Evolutionary conservation across 2,329 filamentous ascomycete genomes (phyloP).

Genomic region (Ilyonectria destructans): DNA sequence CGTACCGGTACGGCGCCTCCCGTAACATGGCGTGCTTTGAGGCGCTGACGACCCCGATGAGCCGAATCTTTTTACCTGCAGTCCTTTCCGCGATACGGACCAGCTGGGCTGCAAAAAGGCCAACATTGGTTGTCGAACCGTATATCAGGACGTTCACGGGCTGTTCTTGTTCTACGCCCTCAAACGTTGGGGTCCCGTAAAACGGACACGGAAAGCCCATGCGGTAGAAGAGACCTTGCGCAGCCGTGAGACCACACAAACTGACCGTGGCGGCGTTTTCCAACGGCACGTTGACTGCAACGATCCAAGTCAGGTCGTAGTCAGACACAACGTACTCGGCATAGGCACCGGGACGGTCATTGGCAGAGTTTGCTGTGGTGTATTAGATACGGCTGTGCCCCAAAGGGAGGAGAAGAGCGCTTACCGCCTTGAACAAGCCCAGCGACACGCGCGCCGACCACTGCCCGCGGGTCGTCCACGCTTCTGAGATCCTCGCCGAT

Average conservation of each 20-base stretch:
- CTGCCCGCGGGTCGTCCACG: slow-evolving; percentile 30
- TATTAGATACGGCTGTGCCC: rapidly evolving
- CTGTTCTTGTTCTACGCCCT: background rate
- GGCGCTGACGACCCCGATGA: slow-evolving; percentile 51
- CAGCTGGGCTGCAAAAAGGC: slow-evolving; percentile 53
- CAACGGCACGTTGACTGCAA: slow-evolving; percentile 52
- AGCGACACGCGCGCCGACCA: slow-evolving; percentile 54
- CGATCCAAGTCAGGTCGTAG: slow-evolving; percentile 57
- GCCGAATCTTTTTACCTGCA: slow-evolving; percentile 31
- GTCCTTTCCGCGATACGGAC: slow-evolving; percentile 32
- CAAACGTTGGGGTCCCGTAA: background rate
- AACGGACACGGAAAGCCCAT: slow-evolving; percentile 57
- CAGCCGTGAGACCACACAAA: slow-evolving; percentile 62
- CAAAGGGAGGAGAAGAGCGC: background rate
- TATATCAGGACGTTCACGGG: slow-evolving; percentile 49
- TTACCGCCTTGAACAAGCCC: slow-evolving; percentile 60
- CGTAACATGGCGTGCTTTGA: slow-evolving; percentile 48
- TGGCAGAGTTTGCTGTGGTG: slow-evolving; percentile 55
- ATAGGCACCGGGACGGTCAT: slow-evolving; percentile 62
- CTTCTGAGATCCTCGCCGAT: slow-evolving; percentile 32
- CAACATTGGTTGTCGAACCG: slow-evolving; percentile 53
- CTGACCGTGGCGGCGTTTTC: slow-evolving; percentile 58
- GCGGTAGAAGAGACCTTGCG: slow-evolving; percentile 58
- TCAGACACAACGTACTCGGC: slow-evolving; percentile 57
- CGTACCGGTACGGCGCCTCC: slow-evolving; percentile 55